A percentile compares a stretch with the other conserved stretches of the same genome.
Conservation (phyloP, 352 stramenopile genomes). For the Pythium angustatum region DNA sequence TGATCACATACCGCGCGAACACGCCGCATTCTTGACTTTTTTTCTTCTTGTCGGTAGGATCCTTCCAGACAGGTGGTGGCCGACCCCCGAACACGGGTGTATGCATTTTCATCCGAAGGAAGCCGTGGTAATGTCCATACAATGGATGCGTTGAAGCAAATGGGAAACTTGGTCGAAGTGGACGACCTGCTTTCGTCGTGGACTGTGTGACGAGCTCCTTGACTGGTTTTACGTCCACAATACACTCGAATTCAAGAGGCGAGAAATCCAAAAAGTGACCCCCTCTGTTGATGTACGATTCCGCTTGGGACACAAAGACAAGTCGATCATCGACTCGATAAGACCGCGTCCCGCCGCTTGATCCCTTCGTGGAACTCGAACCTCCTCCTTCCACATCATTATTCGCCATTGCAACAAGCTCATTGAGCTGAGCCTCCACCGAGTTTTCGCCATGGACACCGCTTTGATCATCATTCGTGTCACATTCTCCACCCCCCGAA, state of each 20-base stretch:
- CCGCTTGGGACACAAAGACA: slow-evolving; percentile 1
- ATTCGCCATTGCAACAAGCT: neutral
- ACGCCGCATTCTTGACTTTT: neutral
- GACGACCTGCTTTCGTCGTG: neutral
- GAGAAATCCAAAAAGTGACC: neutral
- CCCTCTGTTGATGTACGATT: slow-evolving; percentile 8
- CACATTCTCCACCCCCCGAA: neutral
- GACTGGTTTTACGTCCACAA: slow-evolving; percentile 7
- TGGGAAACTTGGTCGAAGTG: neutral
- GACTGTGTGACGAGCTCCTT: too few species aligned
- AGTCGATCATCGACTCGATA: neutral
- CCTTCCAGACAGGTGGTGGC: slow-evolving; percentile 9
- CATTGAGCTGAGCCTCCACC: neutral
- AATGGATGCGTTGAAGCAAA: slow-evolving; percentile 15
- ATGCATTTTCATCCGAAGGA: slow-evolving; percentile 7
- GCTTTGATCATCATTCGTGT: neutral
- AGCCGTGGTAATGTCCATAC: neutral
- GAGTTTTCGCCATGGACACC: too few species aligned
- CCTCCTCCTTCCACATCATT: neutral
- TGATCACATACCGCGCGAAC: neutral
- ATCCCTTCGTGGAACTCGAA: neutral
- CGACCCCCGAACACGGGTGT: slow-evolving; percentile 12
- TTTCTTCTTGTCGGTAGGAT: neutral
- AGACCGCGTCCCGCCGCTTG: neutral
- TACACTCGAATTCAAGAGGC: slow-evolving; percentile 10